phyloP scores from a whole-genome alignment of 257 asterid species.

The Lantana camara region DNA sequence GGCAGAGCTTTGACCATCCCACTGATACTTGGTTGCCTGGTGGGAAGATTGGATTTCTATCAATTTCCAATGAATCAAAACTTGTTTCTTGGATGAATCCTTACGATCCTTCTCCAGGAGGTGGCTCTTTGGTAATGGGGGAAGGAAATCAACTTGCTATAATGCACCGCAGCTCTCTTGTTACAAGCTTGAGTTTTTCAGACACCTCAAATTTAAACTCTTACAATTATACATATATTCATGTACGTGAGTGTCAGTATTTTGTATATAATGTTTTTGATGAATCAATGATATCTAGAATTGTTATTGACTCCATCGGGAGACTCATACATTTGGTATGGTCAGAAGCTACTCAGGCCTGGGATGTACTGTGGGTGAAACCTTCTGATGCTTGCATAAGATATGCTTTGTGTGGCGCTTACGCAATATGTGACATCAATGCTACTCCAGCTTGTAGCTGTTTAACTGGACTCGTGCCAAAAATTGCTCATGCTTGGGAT shows the following conservation, averaged over 20 bases:
- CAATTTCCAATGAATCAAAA: no score
- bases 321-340: background rate
- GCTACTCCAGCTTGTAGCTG: slow-evolving; percentile 20
- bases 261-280: slow-evolving; percentile 14
- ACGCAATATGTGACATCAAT: slow-evolving; percentile 21
- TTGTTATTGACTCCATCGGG: background rate
- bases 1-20: slow-evolving; percentile 66
- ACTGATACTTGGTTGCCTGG: slow-evolving; percentile 52
- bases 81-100: slow-evolving; percentile 49
- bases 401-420: slow-evolving; percentile 19
- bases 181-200: no score
- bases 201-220: no score
- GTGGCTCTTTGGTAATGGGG: slow-evolving; percentile 32
- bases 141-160: slow-evolving; percentile 28
- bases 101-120: slow-evolving; percentile 40
- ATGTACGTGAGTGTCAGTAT: no score
- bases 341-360: background rate
- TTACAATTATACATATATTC: slow-evolving; percentile 27
- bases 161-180: background rate
- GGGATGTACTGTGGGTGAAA: background rate
- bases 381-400: background rate
- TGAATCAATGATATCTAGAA: slow-evolving; percentile 20
- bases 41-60: slow-evolving; percentile 31
- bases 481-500: slow-evolving; percentile 12
- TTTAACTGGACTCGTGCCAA: slow-evolving; percentile 21